A percentile compares a stretch with the other conserved stretches of the same genome.
phyloP scores from a whole-genome alignment of 352 stramenopile genomes.

The Globisporangium canariense region DNA sequence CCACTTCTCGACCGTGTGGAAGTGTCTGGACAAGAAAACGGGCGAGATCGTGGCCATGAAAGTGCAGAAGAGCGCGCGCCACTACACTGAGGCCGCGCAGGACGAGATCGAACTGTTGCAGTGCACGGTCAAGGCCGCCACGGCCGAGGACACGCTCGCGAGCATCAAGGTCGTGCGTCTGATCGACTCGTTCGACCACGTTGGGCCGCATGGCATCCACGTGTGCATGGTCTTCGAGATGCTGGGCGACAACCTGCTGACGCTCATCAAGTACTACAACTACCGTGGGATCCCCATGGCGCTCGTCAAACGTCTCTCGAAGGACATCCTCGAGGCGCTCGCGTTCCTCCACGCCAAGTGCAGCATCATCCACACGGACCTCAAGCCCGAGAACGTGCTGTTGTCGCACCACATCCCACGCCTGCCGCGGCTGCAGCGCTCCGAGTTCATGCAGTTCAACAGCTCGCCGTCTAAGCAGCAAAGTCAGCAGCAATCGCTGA shows the following conservation, averaged over 20 bases:
- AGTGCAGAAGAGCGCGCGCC: slow-evolving; percentile 97
- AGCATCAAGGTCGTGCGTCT: slow-evolving; percentile 60
- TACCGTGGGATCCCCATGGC: slow-evolving; percentile 96
- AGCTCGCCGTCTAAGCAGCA: slow-evolving; percentile 43
- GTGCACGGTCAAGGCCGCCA: slow-evolving; percentile 75
- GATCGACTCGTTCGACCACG: slow-evolving; percentile 96
- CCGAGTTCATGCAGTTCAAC: slow-evolving; percentile 45
- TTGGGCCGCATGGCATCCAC: slow-evolving; percentile 93
- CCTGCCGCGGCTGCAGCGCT: slow-evolving; percentile 59
- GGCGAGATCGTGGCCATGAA: slow-evolving; percentile 93
- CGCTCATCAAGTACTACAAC: slow-evolving; percentile 99
- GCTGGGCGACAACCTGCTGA: slow-evolving; percentile 97
- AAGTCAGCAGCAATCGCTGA: slow-evolving; percentile 23
- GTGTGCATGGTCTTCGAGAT: slow-evolving; percentile 99
- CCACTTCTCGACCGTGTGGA: slow-evolving; percentile 99
- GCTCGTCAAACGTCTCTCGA: slow-evolving; percentile 93
- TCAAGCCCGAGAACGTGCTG: slow-evolving; percentile 99
- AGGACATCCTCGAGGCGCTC: slow-evolving; percentile 94
- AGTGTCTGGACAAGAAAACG: slow-evolving; percentile 90
- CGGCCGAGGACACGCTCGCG: slow-evolving; percentile 15
- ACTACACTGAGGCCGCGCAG: slow-evolving; percentile 98
- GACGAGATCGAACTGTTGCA: slow-evolving; percentile 98
- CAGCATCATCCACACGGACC: slow-evolving; percentile 99
- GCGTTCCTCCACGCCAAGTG: slow-evolving; percentile 97
- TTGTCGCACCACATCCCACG: slow-evolving; percentile 79